Percentiles rank a stretch among this genome's conserved stretches.
phyloP scores from a whole-genome alignment of 495 filamentous ascomycete species.

The Paragyromitra xinjiangensis region DNA sequence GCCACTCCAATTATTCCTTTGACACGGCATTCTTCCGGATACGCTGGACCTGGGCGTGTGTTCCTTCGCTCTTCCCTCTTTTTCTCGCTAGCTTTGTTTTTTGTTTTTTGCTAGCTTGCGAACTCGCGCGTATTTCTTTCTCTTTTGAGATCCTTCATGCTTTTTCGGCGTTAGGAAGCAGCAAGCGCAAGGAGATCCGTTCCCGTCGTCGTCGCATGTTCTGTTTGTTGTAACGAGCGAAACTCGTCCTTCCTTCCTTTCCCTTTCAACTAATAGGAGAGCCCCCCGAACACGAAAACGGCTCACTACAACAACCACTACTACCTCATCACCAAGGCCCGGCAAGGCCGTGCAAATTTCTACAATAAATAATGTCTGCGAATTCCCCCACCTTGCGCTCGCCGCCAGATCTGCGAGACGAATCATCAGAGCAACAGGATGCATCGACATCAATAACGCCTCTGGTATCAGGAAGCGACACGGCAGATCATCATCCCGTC shows the following conservation, averaged over 20 bases:
- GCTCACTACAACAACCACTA: conserved; percentile 14
- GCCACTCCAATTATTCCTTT: conserved; percentile 23
- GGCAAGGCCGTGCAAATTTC: conserved; percentile 15
- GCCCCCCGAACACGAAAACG: conserved; percentile 34
- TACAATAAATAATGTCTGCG: conserved; percentile 42
- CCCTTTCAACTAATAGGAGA: conserved; percentile 38
- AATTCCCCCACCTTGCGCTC: conserved; percentile 34
- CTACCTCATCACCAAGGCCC: neutral
- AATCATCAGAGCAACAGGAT: conserved; percentile 32
- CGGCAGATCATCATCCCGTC: conserved; percentile 10
- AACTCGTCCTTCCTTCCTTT: conserved; percentile 22
- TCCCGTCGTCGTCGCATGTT: conserved; percentile 41
- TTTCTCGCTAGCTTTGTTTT: conserved; percentile 13
- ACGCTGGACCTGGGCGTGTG: conserved; percentile 21
- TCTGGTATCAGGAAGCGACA: conserved; percentile 34
- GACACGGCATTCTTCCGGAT: conserved; percentile 21
- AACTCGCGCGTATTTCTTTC: conserved; percentile 33
- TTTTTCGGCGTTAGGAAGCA: conserved; percentile 19
- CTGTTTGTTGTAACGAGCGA: conserved; percentile 24
- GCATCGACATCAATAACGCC: conserved; percentile 41
- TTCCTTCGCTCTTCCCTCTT: conserved; percentile 24
- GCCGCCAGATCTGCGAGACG: conserved; percentile 14
- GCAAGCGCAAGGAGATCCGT: conserved; percentile 32
- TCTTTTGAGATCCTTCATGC: conserved; percentile 13
- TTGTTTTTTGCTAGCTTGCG: conserved; percentile 11